Evolutionary conservation across 78 protist species (phyloP), one percentile per base, ranked within the genome.

Genomic region (Cyanophora paradoxa): DNA sequence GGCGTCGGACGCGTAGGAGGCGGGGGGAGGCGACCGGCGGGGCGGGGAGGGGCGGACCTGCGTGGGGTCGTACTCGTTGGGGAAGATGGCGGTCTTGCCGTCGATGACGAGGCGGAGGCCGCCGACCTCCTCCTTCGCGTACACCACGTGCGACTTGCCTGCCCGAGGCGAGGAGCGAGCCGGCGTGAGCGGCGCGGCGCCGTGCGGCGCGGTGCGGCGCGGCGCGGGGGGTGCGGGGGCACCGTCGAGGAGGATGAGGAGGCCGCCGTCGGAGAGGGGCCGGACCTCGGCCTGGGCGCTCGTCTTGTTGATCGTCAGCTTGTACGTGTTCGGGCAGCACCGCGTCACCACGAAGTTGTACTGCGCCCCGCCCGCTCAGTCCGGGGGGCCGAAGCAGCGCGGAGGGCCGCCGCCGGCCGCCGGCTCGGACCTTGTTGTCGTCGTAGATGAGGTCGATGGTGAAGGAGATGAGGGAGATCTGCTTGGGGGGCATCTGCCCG

Each of bases 51-150:
- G n/a, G n/a, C n/a, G n/a, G n/a, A n/a, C n/a, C n/a, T 72, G 64
- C 2, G 95, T 69, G 30, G 98, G 98, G 67, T 95, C 98, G 66
- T 64, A 52, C 54, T 90, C 98, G 69, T 89, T 68, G 44, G 86
- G 65, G 64, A 95, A 79, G 52, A 88, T 24, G 70, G 79, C 81
- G 8, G 92, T 83, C 59, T 67, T 48, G 20, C 89, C 84, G 73
- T 93, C 85, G 33, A 95, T 78, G 1, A 37, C 72, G 41, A 92
- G 41, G 31, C 82, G 77, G 24, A 93, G 42, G 16, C 93, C 92
- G 39, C 79, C 82, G 6, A 77, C 72, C 59, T 88, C 88, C 65
- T 80, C 87, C 52, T 78, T 44, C 34, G 62, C 82, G 74, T 85
- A 87, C 34, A 82, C 66, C 46, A 83, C 80, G 74, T 81, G 89